These are phyloP conservation scores for Pleoardoris graminearum DNA, from an alignment of 2,329 filamentous ascomycete genomes.

Conservation along the genomic window DNA sequence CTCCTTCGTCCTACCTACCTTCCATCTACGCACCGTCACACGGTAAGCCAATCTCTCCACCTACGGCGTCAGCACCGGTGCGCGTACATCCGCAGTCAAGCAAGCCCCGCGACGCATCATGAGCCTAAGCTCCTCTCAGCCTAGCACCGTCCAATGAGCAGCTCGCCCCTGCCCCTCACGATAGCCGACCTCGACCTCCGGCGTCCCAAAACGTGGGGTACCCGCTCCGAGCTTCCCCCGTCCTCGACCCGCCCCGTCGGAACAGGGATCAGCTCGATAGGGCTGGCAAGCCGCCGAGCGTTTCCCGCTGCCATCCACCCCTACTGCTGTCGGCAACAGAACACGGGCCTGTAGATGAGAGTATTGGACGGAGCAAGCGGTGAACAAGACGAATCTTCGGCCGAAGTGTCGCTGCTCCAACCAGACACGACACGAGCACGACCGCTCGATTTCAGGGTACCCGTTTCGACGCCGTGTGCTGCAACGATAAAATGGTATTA, in stretches of 20 bases:
- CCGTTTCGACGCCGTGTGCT: no score
- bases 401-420: no score
- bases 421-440: no score
- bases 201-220: not conserved
- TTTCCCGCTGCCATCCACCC: conserved; percentile 5
- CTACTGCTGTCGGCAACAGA: not conserved
- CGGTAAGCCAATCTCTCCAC: not conserved
- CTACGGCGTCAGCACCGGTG: conserved; percentile 6
- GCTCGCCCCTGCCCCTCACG: not conserved
- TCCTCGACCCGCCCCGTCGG: not conserved
- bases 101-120: no score
- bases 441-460: not conserved
- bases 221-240: conserved; percentile 1
- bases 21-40: not conserved
- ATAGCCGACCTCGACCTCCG: conserved; percentile 10
- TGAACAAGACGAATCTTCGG: no score
- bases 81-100: no score
- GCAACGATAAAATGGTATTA: not conserved
- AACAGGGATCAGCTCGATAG: not conserved
- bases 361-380: no score
- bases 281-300: not conserved
- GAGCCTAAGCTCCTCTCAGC: not conserved
- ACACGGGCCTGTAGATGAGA: not conserved
- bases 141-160: conserved; percentile 1
- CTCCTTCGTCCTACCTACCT: not conserved